These are phyloP conservation scores for Cystobasidium onofrii DNA, from an alignment of 768 basidiomycete genomes.

Conservation along the genomic window DNA sequence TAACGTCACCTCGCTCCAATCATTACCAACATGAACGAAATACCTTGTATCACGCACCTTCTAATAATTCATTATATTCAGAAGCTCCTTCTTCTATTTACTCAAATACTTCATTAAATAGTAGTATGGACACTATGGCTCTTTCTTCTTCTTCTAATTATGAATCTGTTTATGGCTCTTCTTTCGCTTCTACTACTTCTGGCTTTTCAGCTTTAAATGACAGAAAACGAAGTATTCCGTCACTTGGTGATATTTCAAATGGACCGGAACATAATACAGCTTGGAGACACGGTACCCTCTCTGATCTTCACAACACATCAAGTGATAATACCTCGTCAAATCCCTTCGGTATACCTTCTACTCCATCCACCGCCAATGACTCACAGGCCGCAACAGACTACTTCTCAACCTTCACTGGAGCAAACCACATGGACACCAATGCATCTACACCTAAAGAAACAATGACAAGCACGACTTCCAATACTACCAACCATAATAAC, in stretches of 20 bases:
- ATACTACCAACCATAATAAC: too few species aligned
- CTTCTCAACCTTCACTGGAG: not conserved
- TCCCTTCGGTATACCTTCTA: not conserved
- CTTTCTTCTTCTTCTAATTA: not conserved
- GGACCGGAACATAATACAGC: not conserved
- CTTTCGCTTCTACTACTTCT: conserved; percentile 11
- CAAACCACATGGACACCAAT: not conserved
- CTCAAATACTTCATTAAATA: not conserved
- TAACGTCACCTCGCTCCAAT: not conserved
- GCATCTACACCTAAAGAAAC: not conserved
- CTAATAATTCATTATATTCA: not conserved
- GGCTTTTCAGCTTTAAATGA: not conserved
- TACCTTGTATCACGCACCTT: not conserved
- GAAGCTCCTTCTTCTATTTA: not conserved
- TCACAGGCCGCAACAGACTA: not conserved
- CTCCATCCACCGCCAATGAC: not conserved
- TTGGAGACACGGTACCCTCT: not conserved
- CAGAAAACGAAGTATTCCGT: not conserved
- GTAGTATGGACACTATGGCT: conserved; percentile 12
- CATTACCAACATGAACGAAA: not conserved
- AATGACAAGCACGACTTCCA: not conserved
- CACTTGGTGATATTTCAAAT: not conserved
- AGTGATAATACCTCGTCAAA: not conserved
- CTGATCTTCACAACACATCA: not conserved
- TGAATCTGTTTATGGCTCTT: not conserved